Evolutionary conservation across 345 rosid genomes (phyloP).

Genomic region (Sisymbrium altissimum): DNA sequence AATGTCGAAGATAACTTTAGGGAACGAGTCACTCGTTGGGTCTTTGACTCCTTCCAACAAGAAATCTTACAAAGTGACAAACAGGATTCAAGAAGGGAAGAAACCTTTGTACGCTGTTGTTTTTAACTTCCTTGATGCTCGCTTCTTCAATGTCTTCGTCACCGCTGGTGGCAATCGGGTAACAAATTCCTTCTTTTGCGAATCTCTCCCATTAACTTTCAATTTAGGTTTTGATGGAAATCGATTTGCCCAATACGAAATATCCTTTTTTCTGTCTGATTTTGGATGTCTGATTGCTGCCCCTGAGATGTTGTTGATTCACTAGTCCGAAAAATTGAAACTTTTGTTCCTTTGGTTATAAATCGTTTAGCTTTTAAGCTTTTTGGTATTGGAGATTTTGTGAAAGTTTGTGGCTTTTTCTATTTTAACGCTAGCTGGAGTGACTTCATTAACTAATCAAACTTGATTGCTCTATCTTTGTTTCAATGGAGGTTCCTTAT

Average conservation of each 20-base stretch:
- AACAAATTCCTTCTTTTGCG: neutral
- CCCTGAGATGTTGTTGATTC: neutral
- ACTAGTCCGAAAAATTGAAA: slow-evolving; percentile 3
- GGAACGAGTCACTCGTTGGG: slow-evolving; percentile 86
- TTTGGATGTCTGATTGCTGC: slow-evolving; percentile 11
- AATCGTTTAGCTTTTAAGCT: neutral
- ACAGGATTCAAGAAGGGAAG: slow-evolving; percentile 89
- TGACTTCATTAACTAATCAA: neutral
- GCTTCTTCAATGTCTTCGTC: slow-evolving; percentile 87
- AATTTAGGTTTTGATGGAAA: neutral
- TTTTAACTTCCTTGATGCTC: slow-evolving; percentile 90
- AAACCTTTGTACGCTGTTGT: slow-evolving; percentile 91
- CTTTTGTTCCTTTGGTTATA: neutral
- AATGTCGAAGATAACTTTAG: slow-evolving; percentile 73
- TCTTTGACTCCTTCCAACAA: slow-evolving; percentile 67
- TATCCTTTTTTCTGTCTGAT: slow-evolving; percentile 9
- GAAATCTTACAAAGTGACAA: slow-evolving; percentile 73
- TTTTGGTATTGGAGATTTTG: neutral
- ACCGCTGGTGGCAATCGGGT: slow-evolving; percentile 97
- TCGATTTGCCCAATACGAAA: neutral
- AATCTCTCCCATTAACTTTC: neutral
- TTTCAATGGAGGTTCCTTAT: neutral
- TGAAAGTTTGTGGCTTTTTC: slow-evolving; percentile 2
- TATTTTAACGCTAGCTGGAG: neutral
- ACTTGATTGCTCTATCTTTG: slow-evolving; percentile 4